Evolutionary conservation across 2,329 filamentous ascomycete genomes (phyloP), one percentile per base, ranked within the genome.

Genomic region (Penicillium nordicum): DNA sequence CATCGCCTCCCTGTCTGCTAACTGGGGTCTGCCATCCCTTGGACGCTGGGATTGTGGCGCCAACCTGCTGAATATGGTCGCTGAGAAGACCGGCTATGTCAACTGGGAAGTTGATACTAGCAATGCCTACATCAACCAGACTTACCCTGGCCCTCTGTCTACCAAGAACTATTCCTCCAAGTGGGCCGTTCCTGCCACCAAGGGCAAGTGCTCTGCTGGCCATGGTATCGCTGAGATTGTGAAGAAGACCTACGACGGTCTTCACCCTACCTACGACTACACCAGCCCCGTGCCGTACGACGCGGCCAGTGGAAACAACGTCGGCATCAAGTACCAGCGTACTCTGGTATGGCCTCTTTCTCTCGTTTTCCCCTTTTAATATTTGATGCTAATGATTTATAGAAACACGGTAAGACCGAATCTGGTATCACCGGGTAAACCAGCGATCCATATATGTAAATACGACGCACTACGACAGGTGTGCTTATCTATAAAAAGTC

Each of bases 31-130:
- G 9, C 81, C 83, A 59, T 88, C 85, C 0, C 84, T 90, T 2
- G 88, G 87, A 11, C 84, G 88, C 57, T 89, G 82, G 79, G 88
- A 90, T 66, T 86, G 87, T 16, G 86, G 85, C 49, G 87, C 87
- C 67, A 90, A 90, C 68, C 82, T 90, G n/a, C 86, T 84, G 70
- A 66, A 80, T 29, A 55, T 83, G 23, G 85, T 89, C 3, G 85
- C 84, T 14, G 72, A 81, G 7, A 76, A 80, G 73, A 88, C 86
- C 0, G 82, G 84, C 51, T 85, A 88, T 68, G 59, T 65, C 8
- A 68, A 74, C 63, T 73, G 75, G 60, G 50, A 74, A 4, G 70
- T 83, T 8, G 68, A 76, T 27, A 66, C 71, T 45, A 64, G 58
- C 36, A 67, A 73, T 43, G 72, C 79, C 59, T 82, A 75, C 70